Evolutionary conservation across 1,139 yeast species (phyloP), one percentile per base, ranked within the genome.

Genomic region (Magnusiomyces starmeri): DNA sequence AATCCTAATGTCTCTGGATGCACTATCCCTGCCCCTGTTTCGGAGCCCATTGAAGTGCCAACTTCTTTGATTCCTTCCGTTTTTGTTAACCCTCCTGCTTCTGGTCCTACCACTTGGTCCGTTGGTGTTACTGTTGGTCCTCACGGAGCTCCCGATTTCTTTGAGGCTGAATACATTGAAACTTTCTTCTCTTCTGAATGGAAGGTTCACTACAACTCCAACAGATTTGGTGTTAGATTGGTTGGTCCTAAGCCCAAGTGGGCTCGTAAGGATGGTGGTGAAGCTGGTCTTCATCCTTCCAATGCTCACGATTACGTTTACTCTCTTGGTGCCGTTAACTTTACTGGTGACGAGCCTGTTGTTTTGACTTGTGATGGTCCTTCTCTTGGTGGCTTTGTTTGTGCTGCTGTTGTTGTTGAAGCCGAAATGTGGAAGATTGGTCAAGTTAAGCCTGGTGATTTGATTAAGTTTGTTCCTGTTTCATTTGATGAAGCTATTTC

Each of bases 361-460:
- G 88, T 92, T 60, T 77, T 92, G 69, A 87, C 97, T 9, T 87
- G 96, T 65, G 98, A 92, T 70, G 97, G 97, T 56, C 97, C 97
- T 49, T 86, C 96, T 14, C 78, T 92, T 57, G 97, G 97, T 63
- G 98, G 98, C 0, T 92, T 92, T 65, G 97, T 92, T 39, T 92
- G 97, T 71, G 86, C 88, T 64, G 97, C 95, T 4, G 97, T 90
- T 54, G 95, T 92, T 57, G 86, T 88, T 26, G 95, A 89, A 66
- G 88, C 95, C 34, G 98, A 92, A 72, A 81, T 92, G 85, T 92
- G 97, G 97, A 92, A 92, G 73, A 85, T 92, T 66, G 98, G 98
- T 51, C 97, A 92, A 72, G 90, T 86, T 49, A 89, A 86, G 68
- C 97, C 97, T 6, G 97, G 97, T 64, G 97, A 90, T 63, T 22